Evolutionary conservation across 2,329 filamentous ascomycete species (phyloP), one percentile per base, ranked within the genome.

Genomic region (Aspergillus clavatus): DNA sequence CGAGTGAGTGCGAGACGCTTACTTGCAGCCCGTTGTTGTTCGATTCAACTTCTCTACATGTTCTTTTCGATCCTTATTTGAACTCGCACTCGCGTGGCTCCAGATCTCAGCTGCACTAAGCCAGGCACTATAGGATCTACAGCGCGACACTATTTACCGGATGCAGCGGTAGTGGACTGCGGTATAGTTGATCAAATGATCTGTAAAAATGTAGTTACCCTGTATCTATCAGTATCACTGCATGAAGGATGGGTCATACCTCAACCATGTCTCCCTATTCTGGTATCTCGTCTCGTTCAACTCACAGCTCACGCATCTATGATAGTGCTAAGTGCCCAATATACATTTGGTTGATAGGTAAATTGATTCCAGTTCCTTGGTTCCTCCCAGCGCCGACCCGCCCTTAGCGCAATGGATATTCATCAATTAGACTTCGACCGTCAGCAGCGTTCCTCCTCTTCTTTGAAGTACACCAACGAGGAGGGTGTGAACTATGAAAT

Each of bases 71-170:
- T 41, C 46, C 43, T 50, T 42, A 43, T 45, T 47, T 46, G 42
- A n/a, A n/a, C n/a, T n/a, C n/a, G n/a, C n/a, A 48, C 51, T 58
- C 48, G 50, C 53, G 55, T 56, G 55, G 54, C 50, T 53, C 46
- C 45, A 54, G 55, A 55, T 53, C 50, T 51, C 40, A 51, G 40
- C 46, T 46, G 46, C 53, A 43, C 51, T 45, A 53, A 54, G 43
- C 37, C 44, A 53, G 45, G 48, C 45, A 49, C 50, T 53, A 51
- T 51, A 40, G 46, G 50, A 52, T 51, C 49, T 40, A 47, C 43
- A 38, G 26, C 43, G 36, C 42, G 44, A 40, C 40, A 51, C 45
- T 46, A 43, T 48, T 48, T 46, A 46, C 39, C 47, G 38, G 33
- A 40, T 47, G 33, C 45, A 49, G 46, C 36, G 31, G 19, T 35